Evolutionary conservation across 805 yeast genomes (phyloP), one percentile per base, ranked within the genome.

Genomic region (Candida railenensis): DNA sequence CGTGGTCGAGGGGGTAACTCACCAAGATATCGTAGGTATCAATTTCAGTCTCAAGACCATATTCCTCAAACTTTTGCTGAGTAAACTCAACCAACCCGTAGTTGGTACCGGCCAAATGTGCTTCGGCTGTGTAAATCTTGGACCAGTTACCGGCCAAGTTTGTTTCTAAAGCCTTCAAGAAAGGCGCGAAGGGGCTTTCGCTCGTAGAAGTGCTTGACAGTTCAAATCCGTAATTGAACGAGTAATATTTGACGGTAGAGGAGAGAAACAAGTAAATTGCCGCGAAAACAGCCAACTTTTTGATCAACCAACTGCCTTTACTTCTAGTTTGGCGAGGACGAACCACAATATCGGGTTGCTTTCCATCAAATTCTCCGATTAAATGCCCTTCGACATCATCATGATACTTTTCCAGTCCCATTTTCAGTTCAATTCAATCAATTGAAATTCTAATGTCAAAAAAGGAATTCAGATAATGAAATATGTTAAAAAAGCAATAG

Each of bases 1-100:
- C 71, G 28, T 74, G 77, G 22, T 73, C 76, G 3, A 71, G 61
- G 2, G 85, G 87, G 38, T 69, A 69, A 48, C 77, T 78, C 25
- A 81, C 67, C 68, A 77, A 80, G 1, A 81, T 69, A 48, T 83
- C 81, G 60, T 81, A 85, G 16, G 74, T 71, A 50, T 82, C 86
- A 3, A 77, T 56, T 28, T 61, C 59, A 0, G 84, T 74, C 19
- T 70, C 61, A 45, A 80, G 73, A 1, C 85, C 87, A 53, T 72
- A 73, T 51, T 74, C 73, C 50, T 67, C 68, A 38, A 83, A 73
- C 57, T 79, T 71, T 8, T 67, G 64, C 20, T 67, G 65, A 7
- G 85, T 81, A 65, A 76, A 81, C 30, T 80, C 71, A 9, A 76
- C 75, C 18, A 73, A 56, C 2, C 61, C 65, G 44, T 63, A 60